These are phyloP conservation scores for Amborella trichopoda DNA, from an alignment of 164 flowering plant species.

Conservation along the genomic window DNA sequence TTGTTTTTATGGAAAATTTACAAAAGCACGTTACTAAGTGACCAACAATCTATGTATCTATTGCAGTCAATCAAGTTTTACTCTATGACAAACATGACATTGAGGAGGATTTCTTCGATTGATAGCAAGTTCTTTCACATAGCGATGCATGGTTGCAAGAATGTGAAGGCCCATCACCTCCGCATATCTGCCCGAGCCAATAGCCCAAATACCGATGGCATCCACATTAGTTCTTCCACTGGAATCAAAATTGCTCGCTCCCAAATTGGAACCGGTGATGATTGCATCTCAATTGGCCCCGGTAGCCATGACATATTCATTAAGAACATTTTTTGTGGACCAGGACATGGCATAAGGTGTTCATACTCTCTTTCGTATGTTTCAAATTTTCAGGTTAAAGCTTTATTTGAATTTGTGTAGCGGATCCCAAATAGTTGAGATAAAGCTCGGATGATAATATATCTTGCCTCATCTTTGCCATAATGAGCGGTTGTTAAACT, in stretches of 20 bases:
- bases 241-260: neutral
- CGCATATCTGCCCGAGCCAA: neutral
- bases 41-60: neutral
- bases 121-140: slow-evolving; percentile 3
- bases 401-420: neutral
- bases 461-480: too few species aligned
- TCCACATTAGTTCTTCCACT: neutral
- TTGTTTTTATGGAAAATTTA: too few species aligned
- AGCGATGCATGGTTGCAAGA: neutral
- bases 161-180: neutral
- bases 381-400: neutral
- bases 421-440: too few species aligned
- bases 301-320: neutral
- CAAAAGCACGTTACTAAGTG: too few species aligned
- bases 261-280: neutral
- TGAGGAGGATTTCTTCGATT: neutral
- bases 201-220: slow-evolving; percentile 5
- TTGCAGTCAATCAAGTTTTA: neutral
- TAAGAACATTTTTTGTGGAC: neutral
- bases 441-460: too few species aligned
- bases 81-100: neutral
- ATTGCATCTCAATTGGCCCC: slow-evolving; percentile 3
- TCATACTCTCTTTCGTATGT: neutral
- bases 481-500: too few species aligned
- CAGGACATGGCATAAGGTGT: slow-evolving; percentile 2